Percentiles rank a stretch among this genome's conserved stretches.
Evolutionary conservation across 257 asterid genomes (phyloP).

Genomic region (Solanum chiquidenum): DNA sequence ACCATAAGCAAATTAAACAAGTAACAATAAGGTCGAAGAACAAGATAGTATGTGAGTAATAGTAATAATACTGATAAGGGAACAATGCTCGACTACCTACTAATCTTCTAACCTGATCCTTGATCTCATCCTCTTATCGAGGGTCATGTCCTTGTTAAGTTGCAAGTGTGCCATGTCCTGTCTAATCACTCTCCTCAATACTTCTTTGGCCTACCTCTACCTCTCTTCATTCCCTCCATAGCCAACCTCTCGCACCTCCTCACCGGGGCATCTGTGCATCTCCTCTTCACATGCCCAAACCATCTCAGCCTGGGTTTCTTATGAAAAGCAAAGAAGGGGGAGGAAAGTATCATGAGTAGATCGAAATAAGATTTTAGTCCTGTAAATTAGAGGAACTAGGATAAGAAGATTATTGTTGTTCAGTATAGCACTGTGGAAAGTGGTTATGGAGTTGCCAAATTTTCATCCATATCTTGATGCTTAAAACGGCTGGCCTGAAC

Average conservation of each 20-base stretch:
- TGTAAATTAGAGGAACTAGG: neutral
- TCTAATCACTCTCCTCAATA: neutral
- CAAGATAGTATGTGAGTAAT: neutral
- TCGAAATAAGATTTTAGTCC: neutral
- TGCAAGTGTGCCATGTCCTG: neutral
- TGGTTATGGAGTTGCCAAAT: neutral
- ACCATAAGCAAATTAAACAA: neutral
- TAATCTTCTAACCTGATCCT: neutral
- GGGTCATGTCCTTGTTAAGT: neutral
- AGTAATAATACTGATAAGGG: neutral
- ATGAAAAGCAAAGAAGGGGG: too few species aligned
- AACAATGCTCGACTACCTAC: neutral
- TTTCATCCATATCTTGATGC: neutral
- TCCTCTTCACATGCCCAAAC: neutral
- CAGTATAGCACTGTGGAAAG: neutral
- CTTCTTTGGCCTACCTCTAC: neutral
- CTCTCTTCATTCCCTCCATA: neutral
- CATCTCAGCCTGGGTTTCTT: too few species aligned
- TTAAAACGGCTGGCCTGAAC: neutral
- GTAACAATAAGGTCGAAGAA: neutral
- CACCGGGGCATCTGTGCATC: neutral
- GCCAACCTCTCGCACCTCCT: neutral
- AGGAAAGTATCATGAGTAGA: neutral
- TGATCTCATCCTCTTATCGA: neutral
- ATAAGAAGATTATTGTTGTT: neutral